These are phyloP conservation scores for Physaria fendleri DNA, from an alignment of 345 rosid genomes.

Conservation along the genomic window DNA sequence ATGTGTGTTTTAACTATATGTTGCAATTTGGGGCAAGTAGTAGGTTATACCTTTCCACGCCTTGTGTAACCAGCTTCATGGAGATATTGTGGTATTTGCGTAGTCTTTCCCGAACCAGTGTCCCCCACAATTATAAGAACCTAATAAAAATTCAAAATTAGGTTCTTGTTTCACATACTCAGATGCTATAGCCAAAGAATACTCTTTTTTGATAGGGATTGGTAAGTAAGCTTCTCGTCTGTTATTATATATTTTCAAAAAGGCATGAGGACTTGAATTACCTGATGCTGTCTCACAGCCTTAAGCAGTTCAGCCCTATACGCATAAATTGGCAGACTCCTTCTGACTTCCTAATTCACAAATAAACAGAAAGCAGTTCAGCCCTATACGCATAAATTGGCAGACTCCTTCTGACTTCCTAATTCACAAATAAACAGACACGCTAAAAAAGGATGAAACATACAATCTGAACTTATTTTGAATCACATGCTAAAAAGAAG, in stretches of 20 bases:
- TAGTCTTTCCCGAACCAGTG: conserved; percentile 98
- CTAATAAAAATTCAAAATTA: conserved; percentile 27
- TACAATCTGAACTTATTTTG: not conserved
- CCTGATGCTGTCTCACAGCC: conserved; percentile 79
- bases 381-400: conserved; percentile 87
- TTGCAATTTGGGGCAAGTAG: not conserved
- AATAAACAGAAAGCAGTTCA: conserved; percentile 43
- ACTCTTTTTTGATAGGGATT: not conserved
- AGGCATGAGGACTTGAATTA: conserved; percentile 20
- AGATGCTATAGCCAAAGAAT: not conserved
- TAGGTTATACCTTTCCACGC: conserved; percentile 64
- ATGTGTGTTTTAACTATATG: not conserved
- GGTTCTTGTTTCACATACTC: not conserved
- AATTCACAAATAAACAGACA: conserved; percentile 20
- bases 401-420: conserved; percentile 81
- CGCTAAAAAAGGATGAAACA: no score
- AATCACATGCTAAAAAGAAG: not conserved
- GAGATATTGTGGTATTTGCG: conserved; percentile 93
- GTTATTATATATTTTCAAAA: not conserved
- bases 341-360: conserved; percentile 66
- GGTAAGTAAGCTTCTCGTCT: not conserved
- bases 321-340: conserved; percentile 73
- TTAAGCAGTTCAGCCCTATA: conserved; percentile 74
- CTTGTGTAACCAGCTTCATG: conserved; percentile 97
- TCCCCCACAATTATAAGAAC: conserved; percentile 96